These are phyloP conservation scores for Urostyla sp. DNA, from an alignment of 73 alveolate genomes.

Conservation along the genomic window DNA sequence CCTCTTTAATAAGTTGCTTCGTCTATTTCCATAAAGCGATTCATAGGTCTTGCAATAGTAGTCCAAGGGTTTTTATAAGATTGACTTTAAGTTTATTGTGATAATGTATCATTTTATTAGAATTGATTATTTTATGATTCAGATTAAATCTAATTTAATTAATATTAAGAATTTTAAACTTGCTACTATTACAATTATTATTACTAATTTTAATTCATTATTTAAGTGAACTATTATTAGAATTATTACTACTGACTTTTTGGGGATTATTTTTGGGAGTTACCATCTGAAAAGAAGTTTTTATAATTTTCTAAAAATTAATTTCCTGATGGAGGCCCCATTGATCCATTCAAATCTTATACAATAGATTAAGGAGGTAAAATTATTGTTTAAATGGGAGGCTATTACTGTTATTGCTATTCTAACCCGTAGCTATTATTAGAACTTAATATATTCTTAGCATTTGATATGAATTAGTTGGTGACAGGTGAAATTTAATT, in stretches of 20 bases:
- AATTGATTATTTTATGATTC: no score
- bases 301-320: neutral
- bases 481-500: neutral
- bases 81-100: neutral
- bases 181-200: no score
- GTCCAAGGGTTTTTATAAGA: conserved; percentile 55
- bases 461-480: conserved; percentile 5
- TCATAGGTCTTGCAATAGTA: conserved; percentile 44
- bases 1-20: neutral
- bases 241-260: no score
- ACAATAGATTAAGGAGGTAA: neutral
- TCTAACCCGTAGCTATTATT: neutral
- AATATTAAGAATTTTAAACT: no score
- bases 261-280: no score
- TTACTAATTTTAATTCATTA: no score
- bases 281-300: neutral
- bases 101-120: no score
- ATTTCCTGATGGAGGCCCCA: conserved; percentile 19
- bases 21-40: conserved; percentile 28
- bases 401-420: no score
- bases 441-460: neutral
- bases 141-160: no score
- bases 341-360: neutral
- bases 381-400: neutral
- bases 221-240: no score